Evolutionary conservation across 495 filamentous ascomycete genomes (phyloP), one percentile per base, ranked within the genome.

Genomic region (Xylaria castorea): DNA sequence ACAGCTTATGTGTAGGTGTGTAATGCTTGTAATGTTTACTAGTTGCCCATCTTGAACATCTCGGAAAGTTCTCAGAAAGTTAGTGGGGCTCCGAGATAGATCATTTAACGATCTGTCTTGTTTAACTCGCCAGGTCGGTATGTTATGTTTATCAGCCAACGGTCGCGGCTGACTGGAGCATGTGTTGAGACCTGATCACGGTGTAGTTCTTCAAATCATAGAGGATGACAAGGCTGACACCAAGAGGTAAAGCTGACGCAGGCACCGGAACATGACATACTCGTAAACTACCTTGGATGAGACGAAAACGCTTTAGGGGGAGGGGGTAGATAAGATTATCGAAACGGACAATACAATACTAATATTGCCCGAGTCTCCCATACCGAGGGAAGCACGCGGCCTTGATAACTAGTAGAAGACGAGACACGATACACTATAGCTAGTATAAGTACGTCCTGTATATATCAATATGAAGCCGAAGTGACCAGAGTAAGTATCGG

Each of bases 131-230:
- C 7, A 61, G 18, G 51, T 16, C 57, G 32, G 18, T 30, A 9
- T 11, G 18, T 32, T 12, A 18, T 63, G 61, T 27, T 44, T n/a
- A 53, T 22, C 64, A 38, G 18, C 25, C 44, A 40, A 22, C 38
- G 2, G 40, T 9, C 14, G 12, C 6, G 50, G 42, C 42, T 48
- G 40, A 50, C 12, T 50, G 27, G 62, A 16, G 40, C 40, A 20
- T 22, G 44, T 5, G 27, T 44, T 32, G 64, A 25, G 18, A n/a
- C 20, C 32, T 61, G 57, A 32, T n/a, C 27, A 32, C 20, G 32
- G n/a, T 63, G n/a, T 63, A 11, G 22, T 22, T n/a, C 40, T 66
- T 36, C n/a, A 51, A 32, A n/a, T 66, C n/a, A n/a, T 18, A 66
- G 30, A 16, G 30, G 44, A 46, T 51, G 60, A 14, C 60, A 25